Conservation (phyloP, 805 yeast genomes). For the Candida dajiaensis region DNA sequence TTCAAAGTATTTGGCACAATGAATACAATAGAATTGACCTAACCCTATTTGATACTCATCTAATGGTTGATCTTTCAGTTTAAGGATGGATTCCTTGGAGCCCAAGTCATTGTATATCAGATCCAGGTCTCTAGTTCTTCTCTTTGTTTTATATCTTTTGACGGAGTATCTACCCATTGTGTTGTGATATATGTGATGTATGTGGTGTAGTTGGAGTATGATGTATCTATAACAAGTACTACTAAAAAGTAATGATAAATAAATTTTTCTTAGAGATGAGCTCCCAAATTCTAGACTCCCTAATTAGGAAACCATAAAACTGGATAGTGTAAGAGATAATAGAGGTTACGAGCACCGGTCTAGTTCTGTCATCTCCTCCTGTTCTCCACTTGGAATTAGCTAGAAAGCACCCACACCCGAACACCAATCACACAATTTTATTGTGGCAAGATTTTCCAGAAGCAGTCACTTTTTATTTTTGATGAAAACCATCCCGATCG, state of each 20-base stretch:
- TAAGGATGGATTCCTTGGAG: conserved; percentile 52
- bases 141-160: conserved; percentile 81
- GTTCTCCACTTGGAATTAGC: too few species aligned
- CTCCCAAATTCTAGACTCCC: not conserved
- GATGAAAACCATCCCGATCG: too few species aligned
- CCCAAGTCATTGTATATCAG: conserved; percentile 72
- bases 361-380: not conserved
- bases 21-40: conserved; percentile 91
- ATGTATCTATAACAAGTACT: too few species aligned
- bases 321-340: too few species aligned
- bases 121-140: conserved; percentile 82
- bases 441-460: not conserved
- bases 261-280: not conserved
- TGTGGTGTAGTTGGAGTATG: not conserved
- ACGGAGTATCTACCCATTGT: conserved; percentile 84
- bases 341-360: not conserved
- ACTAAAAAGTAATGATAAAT: too few species aligned
- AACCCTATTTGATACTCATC: conserved; percentile 92
- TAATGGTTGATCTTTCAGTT: conserved; percentile 71
- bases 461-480: not conserved
- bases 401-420: not conserved
- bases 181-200: too few species aligned
- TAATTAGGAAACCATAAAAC: not conserved
- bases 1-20: conserved; percentile 90
- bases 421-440: not conserved